These are phyloP conservation scores for Dentipellis sp. DNA, from an alignment of 768 basidiomycete genomes.

Conservation along the genomic window DNA sequence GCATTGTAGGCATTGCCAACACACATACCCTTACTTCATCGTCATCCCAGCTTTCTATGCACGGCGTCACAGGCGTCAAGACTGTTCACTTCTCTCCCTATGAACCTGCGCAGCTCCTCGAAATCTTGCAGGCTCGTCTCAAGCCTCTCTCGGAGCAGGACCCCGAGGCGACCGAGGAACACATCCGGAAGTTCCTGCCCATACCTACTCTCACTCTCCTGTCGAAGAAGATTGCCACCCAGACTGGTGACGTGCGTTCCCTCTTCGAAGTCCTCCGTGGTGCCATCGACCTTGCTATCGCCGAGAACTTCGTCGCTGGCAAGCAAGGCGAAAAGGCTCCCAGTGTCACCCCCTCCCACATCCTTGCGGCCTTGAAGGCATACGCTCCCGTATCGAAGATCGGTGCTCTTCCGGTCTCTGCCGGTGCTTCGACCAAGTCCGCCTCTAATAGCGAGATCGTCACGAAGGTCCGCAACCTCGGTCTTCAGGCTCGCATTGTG, in stretches of 20 bases:
- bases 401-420: slow-evolving; percentile 28
- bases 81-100: slow-evolving; percentile 83
- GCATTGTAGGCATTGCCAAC: slow-evolving; percentile 82
- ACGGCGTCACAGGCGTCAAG: slow-evolving; percentile 26
- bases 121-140: slow-evolving; percentile 60
- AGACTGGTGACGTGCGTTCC: slow-evolving; percentile 76
- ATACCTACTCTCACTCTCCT: slow-evolving; percentile 56
- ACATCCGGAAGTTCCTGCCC: slow-evolving; percentile 49
- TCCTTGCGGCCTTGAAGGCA: slow-evolving; percentile 68
- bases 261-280: slow-evolving; percentile 74
- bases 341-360: slow-evolving; percentile 53
- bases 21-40: slow-evolving; percentile 75
- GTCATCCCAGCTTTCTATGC: slow-evolving; percentile 25
- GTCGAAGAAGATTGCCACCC: slow-evolving; percentile 71
- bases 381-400: slow-evolving; percentile 32
- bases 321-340: slow-evolving; percentile 19
- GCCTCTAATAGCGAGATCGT: slow-evolving; percentile 47
- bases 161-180: slow-evolving; percentile 3
- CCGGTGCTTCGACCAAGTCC: slow-evolving; percentile 12
- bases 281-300: slow-evolving; percentile 59
- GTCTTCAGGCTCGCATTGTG: slow-evolving; percentile 65
- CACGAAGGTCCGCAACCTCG: slow-evolving; percentile 56
- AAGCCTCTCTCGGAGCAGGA: slow-evolving; percentile 34
- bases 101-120: slow-evolving; percentile 57
- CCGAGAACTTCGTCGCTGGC: slow-evolving; percentile 14